Evolutionary conservation across 2,329 filamentous ascomycete genomes (phyloP).

Genomic region (Fusarium sp.): DNA sequence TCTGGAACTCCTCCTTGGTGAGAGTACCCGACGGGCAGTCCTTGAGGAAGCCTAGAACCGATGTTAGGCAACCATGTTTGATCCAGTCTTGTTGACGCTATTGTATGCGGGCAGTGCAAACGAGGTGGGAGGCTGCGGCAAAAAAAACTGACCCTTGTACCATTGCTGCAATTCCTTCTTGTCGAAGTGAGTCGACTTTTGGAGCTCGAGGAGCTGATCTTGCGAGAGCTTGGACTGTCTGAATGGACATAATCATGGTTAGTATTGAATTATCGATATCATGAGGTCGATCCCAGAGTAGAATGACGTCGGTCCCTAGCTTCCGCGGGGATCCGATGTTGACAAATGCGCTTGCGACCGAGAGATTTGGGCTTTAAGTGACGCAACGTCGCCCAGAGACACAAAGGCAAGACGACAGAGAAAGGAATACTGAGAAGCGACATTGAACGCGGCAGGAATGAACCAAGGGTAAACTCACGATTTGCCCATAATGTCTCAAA

Average conservation of each 20-base stretch:
- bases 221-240: slow-evolving; percentile 99
- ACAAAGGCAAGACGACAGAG: background rate
- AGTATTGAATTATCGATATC: slow-evolving; percentile 30
- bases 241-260: slow-evolving; percentile 30
- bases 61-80: slow-evolving; percentile 24
- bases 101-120: background rate
- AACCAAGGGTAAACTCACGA: slow-evolving; percentile 56
- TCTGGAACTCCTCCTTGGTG: slow-evolving; percentile 98
- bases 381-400: slow-evolving; percentile 14
- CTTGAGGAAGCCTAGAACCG: slow-evolving; percentile 84
- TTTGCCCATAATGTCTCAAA: slow-evolving; percentile 57
- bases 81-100: background rate
- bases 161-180: slow-evolving; percentile 99
- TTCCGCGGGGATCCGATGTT: slow-evolving; percentile 34
- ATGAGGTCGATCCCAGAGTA: slow-evolving; percentile 14
- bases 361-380: slow-evolving; percentile 24
- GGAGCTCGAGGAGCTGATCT: slow-evolving; percentile 92
- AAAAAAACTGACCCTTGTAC: slow-evolving; percentile 84
- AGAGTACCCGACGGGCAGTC: slow-evolving; percentile 97
- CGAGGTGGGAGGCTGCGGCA: slow-evolving; percentile 4
- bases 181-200: slow-evolving; percentile 97
- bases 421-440: background rate
- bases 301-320: slow-evolving; percentile 41
- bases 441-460: background rate
- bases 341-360: slow-evolving; percentile 36